Percentiles rank a stretch among this genome's conserved stretches.
Conservation (phyloP, 306 rosid genomes). For the Ormosia emarginata region DNA sequence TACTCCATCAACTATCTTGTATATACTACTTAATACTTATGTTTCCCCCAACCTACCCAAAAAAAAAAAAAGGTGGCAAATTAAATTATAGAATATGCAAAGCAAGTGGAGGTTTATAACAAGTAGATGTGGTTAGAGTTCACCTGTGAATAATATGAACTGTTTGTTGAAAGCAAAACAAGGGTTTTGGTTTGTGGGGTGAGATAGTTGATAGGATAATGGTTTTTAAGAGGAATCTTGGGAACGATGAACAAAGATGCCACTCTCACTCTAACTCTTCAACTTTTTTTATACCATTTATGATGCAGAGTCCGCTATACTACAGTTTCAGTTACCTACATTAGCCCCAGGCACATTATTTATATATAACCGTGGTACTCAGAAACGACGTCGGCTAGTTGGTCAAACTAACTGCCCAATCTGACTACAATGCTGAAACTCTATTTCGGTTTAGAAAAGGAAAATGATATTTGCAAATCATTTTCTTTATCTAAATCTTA, state of each 20-base stretch:
- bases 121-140: neutral
- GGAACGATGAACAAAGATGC: slow-evolving; percentile 23
- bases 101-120: neutral
- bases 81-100: neutral
- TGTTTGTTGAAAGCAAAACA: neutral
- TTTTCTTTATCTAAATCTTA: too few species aligned
- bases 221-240: slow-evolving; percentile 11
- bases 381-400: neutral
- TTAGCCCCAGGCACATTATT: too few species aligned
- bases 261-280: neutral
- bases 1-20: neutral
- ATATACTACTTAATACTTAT: neutral
- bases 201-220: neutral
- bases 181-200: neutral
- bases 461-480: too few species aligned
- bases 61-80: neutral
- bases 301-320: neutral
- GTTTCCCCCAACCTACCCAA: neutral
- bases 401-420: neutral
- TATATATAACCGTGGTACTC: neutral
- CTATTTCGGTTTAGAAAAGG: too few species aligned
- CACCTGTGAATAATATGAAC: neutral
- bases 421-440: too few species aligned
- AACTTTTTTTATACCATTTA: neutral
- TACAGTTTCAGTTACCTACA: neutral